Evolutionary conservation across 2,329 filamentous ascomycete species (phyloP), one percentile per base, ranked within the genome.

Genomic region (Apiospora phragmitis): DNA sequence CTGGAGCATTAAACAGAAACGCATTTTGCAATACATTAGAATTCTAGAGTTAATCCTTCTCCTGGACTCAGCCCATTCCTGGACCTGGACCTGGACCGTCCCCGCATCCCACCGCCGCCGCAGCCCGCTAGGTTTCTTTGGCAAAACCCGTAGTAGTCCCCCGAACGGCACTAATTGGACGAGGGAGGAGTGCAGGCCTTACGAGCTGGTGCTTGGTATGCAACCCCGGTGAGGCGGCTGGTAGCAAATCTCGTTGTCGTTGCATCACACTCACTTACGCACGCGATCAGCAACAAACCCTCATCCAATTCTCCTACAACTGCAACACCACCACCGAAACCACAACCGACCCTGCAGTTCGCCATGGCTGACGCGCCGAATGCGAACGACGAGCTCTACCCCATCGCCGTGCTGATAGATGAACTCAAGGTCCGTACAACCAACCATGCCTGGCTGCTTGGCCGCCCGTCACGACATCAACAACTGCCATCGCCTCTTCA

Each of bases 341-440:
- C 49, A 69, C 71, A 38, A 65, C 41, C 67, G 41, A 67, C 67
- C 69, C 69, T 68, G 73, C 78, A 79, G 79, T 82, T 85, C 89
- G 88, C 83, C 83, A 98, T 98, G 95, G 94, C 90, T 85, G 90
- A 98, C 86, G 92, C 92, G 85, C 89, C 92, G 83, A 93, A 92
- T 85, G 91, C 95, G 87, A 97, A 92, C 84, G 96, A 99, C 86
- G 97, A 98, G 91, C 94, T 99, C 80, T 99, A 98, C 85, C 96
- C 96, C 83, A 99, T 99, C 88, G 96, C 97, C 81, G 96, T 99
- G 77, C 92, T 99, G 85, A 99, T 99, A 85, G 96, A 99, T 84
- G 96, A 99, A 90, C 89, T 99, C 80, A 99, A 98, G 94, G 95
- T 97, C 90, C 79, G 83, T 79, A 75, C 71, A 35, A 51, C 67